phyloP scores from a whole-genome alignment of 164 flowering plant genomes.

The Akebia trifoliata region DNA sequence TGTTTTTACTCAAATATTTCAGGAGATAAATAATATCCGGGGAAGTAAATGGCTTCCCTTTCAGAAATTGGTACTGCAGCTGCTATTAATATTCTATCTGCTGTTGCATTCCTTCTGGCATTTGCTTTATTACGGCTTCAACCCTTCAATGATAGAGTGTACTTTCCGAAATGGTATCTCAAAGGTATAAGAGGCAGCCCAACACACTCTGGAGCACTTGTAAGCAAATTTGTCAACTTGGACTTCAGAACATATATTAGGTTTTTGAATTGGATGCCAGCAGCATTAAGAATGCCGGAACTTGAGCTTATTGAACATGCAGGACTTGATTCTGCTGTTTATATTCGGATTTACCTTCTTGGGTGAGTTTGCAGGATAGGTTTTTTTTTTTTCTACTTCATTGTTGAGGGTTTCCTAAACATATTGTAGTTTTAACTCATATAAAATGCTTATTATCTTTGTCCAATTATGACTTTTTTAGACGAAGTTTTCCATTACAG shows the following conservation, averaged over 20 bases:
- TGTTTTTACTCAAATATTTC: background rate
- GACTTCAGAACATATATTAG: constrained; percentile 56
- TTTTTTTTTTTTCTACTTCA: background rate
- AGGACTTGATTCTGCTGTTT: constrained; percentile 86
- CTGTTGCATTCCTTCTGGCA: constrained; percentile 65
- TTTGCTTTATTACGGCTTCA: constrained; percentile 81
- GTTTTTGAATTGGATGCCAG: constrained; percentile 93
- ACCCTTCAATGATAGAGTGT: constrained; percentile 86
- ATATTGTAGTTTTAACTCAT: background rate
- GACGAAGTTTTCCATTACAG: background rate
- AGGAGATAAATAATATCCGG: constrained; percentile 10
- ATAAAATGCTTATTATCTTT: background rate
- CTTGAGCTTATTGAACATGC: constrained; percentile 91
- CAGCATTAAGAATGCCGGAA: constrained; percentile 83
- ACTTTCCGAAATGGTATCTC: constrained; percentile 92
- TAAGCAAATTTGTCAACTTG: constrained; percentile 63
- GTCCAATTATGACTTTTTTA: background rate
- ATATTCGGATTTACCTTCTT: constrained; percentile 78
- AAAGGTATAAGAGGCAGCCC: constrained; percentile 85
- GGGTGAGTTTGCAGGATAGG: constrained; percentile 48
- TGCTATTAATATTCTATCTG: constrained; percentile 59
- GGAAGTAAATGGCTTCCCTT: constrained; percentile 56
- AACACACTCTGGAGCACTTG: constrained; percentile 42
- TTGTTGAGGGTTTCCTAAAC: background rate
- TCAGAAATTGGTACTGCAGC: constrained; percentile 65